Conservation (phyloP, 2,329 filamentous ascomycete genomes). For the Aspergillus sp. region DNA sequence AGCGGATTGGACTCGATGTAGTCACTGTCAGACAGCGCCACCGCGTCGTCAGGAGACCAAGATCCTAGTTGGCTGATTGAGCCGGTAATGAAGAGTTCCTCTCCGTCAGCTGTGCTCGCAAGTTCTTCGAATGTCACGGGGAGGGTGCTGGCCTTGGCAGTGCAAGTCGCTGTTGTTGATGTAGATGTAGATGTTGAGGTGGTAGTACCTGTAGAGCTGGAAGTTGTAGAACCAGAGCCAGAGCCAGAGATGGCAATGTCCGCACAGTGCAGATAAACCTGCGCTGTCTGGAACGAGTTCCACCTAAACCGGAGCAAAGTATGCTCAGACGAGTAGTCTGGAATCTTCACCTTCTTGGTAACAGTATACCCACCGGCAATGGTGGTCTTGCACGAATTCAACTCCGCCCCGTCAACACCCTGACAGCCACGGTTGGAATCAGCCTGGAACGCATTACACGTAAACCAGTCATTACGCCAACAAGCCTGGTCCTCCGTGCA, state of each 20-base stretch:
- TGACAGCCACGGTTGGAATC: slow-evolving; percentile 28
- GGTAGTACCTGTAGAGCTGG: no score
- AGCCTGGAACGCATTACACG: slow-evolving; percentile 38
- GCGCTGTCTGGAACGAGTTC: slow-evolving; percentile 57
- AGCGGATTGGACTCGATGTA: slow-evolving; percentile 62
- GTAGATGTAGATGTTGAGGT: no score
- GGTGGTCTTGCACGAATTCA: slow-evolving; percentile 51
- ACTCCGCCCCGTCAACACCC: slow-evolving; percentile 47
- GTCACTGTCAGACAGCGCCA: slow-evolving; percentile 57
- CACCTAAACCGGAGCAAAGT: slow-evolving; percentile 55
- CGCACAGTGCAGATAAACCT: slow-evolving; percentile 56
- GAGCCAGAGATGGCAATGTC: slow-evolving; percentile 48
- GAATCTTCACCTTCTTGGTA: slow-evolving; percentile 53
- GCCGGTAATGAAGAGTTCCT: slow-evolving; percentile 67
- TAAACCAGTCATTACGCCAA: slow-evolving; percentile 56
- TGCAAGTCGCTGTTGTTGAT: no score
- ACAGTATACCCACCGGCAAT: slow-evolving; percentile 57
- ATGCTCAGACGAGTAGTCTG: slow-evolving; percentile 50
- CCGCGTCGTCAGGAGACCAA: slow-evolving; percentile 59
- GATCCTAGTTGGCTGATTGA: slow-evolving; percentile 59
- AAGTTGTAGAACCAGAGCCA: no score
- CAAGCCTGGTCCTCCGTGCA: slow-evolving; percentile 47
- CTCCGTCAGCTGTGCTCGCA: slow-evolving; percentile 59
- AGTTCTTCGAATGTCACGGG: slow-evolving; percentile 62
- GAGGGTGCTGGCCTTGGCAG: no score